phyloP scores from a whole-genome alignment of 352 stramenopile genomes.

The Pythium guiyangense region DNA sequence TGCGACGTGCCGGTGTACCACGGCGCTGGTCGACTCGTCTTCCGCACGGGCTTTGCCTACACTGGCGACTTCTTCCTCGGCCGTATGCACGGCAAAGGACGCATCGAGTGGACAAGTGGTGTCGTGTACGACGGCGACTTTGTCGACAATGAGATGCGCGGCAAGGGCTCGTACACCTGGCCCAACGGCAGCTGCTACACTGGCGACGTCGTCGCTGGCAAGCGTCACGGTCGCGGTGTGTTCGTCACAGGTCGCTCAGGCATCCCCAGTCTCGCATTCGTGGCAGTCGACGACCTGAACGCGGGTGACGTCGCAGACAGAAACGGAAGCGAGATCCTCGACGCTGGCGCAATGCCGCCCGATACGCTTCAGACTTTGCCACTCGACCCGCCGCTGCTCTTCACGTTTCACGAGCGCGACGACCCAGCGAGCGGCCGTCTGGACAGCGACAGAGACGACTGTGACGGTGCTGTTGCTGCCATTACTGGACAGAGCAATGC shows the following conservation, averaged over 20 bases:
- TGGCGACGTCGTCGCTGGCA: slow-evolving; percentile 57
- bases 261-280: not conserved
- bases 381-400: slow-evolving; percentile 17
- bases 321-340: no score
- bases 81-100: slow-evolving; percentile 70
- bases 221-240: slow-evolving; percentile 70
- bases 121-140: slow-evolving; percentile 72
- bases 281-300: not conserved
- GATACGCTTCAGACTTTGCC: not conserved
- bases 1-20: no score
- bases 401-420: slow-evolving; percentile 21
- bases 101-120: slow-evolving; percentile 55
- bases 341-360: no score
- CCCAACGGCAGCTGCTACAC: slow-evolving; percentile 80
- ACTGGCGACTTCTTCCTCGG: slow-evolving; percentile 53
- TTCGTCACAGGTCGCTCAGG: slow-evolving; percentile 43
- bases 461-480: not conserved
- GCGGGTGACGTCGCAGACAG: no score
- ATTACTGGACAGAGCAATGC: slow-evolving; percentile 38
- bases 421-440: not conserved
- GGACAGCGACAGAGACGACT: no score
- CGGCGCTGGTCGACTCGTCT: slow-evolving; percentile 43
- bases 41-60: slow-evolving; percentile 70
- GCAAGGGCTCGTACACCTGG: slow-evolving; percentile 65
- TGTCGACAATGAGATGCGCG: slow-evolving; percentile 65